Percentiles rank a stretch among this genome's conserved stretches.
Evolutionary conservation across 306 rosid genomes (phyloP).

Genomic region (Fagus crenata): DNA sequence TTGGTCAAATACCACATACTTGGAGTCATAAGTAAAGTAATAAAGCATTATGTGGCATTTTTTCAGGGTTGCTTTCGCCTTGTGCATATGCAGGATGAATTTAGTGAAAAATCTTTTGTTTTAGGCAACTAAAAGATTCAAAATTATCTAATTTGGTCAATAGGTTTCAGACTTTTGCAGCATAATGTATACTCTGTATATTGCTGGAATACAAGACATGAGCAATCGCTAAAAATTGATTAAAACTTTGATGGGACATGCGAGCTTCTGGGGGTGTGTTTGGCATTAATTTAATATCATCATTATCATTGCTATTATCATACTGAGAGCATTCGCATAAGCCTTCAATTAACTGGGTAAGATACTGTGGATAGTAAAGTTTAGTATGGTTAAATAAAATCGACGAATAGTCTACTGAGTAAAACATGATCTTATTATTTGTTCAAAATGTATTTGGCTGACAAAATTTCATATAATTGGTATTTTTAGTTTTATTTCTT

Average conservation of each 20-base stretch:
- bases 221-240: neutral
- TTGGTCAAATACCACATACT: constrained; percentile 10
- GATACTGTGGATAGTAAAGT: neutral
- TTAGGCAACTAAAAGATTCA: neutral
- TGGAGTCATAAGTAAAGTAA: constrained; percentile 1
- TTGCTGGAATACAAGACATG: neutral
- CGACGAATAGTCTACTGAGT: neutral
- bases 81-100: neutral
- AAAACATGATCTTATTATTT: neutral
- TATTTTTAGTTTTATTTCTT: neutral
- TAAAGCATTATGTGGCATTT: constrained; percentile 5
- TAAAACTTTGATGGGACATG: neutral
- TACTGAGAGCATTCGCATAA: neutral
- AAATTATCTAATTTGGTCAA: neutral
- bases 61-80: neutral
- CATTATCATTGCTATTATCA: neutral
- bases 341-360: neutral
- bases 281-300: neutral
- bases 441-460: neutral
- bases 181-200: neutral
- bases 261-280: neutral
- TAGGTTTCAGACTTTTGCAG: neutral
- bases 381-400: neutral
- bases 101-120: neutral
- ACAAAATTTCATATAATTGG: neutral